Percentiles rank a stretch among this genome's conserved stretches.
Conservation (phyloP, 1,139 yeast species). For the Pichia sp. region DNA sequence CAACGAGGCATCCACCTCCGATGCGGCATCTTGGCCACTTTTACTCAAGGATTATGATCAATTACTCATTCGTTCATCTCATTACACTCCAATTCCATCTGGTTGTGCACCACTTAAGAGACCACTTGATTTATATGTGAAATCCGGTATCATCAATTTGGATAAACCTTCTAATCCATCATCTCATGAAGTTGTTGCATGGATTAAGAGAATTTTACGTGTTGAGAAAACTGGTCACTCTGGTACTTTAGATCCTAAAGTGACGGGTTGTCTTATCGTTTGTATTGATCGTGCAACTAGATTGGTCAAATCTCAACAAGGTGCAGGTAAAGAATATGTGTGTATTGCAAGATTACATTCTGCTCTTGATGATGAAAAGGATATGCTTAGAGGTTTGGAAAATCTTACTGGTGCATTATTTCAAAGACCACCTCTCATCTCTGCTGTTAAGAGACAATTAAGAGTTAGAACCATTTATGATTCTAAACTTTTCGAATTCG, state of each 20-base stretch:
- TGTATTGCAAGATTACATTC: slow-evolving; percentile 96
- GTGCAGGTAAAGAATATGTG: slow-evolving; percentile 99
- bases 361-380: slow-evolving; percentile 84
- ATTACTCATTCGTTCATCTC: slow-evolving; percentile 89
- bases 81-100: slow-evolving; percentile 93
- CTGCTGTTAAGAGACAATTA: slow-evolving; percentile 98
- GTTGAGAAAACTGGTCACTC: slow-evolving; percentile 98
- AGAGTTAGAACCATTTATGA: slow-evolving; percentile 98
- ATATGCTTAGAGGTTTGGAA: slow-evolving; percentile 80
- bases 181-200: slow-evolving; percentile 97
- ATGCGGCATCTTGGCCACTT: slow-evolving; percentile 94
- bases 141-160: slow-evolving; percentile 93
- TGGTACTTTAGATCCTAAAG: slow-evolving; percentile 98
- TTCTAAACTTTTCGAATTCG: slow-evolving; percentile 91
- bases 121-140: slow-evolving; percentile 81
- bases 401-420: slow-evolving; percentile 96
- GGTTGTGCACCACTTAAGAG: slow-evolving; percentile 95
- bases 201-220: slow-evolving; percentile 95
- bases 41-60: slow-evolving; percentile 91
- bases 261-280: slow-evolving; percentile 95
- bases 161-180: slow-evolving; percentile 98
- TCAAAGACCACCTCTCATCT: slow-evolving; percentile 98
- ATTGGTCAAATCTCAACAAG: slow-evolving; percentile 96
- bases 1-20: slow-evolving; percentile 66
- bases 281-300: slow-evolving; percentile 98